phyloP scores from a whole-genome alignment of 768 basidiomycete genomes.

The Lactarius akahatsu region DNA sequence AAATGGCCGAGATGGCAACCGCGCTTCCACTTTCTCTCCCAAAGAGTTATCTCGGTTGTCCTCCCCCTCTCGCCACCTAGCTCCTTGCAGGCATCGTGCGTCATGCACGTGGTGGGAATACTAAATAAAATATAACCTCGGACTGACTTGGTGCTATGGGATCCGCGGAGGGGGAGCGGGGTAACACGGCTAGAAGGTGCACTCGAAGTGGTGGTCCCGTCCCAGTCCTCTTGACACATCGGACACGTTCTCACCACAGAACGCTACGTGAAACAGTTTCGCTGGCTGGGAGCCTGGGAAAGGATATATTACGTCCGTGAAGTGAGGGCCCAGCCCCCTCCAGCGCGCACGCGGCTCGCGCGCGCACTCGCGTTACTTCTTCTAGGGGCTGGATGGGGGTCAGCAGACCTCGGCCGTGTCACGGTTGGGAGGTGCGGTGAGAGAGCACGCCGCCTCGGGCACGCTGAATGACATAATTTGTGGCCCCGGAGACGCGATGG shows the following conservation, averaged over 20 bases:
- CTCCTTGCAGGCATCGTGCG: neutral
- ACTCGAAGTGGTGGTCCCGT: slow-evolving; percentile 8
- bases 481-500: slow-evolving; percentile 3
- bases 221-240: slow-evolving; percentile 22
- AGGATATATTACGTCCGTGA: slow-evolving; percentile 26
- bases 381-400: slow-evolving; percentile 2
- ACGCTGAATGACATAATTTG: slow-evolving; percentile 24
- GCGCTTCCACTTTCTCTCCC: neutral
- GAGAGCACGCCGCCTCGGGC: slow-evolving; percentile 2
- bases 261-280: slow-evolving; percentile 17
- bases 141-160: neutral
- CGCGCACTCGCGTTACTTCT: slow-evolving; percentile 14
- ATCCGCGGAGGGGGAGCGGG: slow-evolving; percentile 21
- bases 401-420: slow-evolving; percentile 3
- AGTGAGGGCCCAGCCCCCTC: neutral
- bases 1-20: slow-evolving; percentile 6
- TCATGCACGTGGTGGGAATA: neutral
- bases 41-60: neutral
- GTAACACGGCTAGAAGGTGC: slow-evolving; percentile 16
- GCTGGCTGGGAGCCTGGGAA: slow-evolving; percentile 13
- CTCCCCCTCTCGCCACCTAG: slow-evolving; percentile 1
- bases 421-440: neutral
- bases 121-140: neutral
- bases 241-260: slow-evolving; percentile 21
- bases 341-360: slow-evolving; percentile 9